phyloP scores from a whole-genome alignment of 2,329 filamentous ascomycete genomes.

The Teratosphaeria pseudoeucalypti region DNA sequence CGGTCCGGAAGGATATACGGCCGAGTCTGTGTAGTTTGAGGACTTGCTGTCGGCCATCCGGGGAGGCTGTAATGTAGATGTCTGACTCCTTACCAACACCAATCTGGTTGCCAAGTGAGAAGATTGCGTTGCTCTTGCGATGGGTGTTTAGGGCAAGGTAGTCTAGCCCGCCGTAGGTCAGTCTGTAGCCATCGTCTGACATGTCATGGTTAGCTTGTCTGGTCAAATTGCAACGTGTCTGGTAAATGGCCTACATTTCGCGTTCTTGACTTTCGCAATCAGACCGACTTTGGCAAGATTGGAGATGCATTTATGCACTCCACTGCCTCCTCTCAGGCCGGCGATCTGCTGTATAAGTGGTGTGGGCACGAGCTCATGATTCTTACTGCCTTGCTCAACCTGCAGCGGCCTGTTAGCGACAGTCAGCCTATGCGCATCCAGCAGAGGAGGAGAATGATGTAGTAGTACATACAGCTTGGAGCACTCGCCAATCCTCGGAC shows the following conservation, averaged over 20 bases:
- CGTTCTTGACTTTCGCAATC: slow-evolving; percentile 87
- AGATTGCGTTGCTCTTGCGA: slow-evolving; percentile 67
- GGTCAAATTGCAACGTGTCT: not conserved
- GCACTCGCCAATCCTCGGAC: slow-evolving; percentile 86
- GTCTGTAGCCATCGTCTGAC: slow-evolving; percentile 81
- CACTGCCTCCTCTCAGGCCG: slow-evolving; percentile 61
- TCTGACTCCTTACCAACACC: slow-evolving; percentile 97
- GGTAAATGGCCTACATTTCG: slow-evolving; percentile 52
- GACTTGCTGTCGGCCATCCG: slow-evolving; percentile 65
- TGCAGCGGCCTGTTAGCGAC: slow-evolving; percentile 30
- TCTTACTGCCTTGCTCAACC: slow-evolving; percentile 89
- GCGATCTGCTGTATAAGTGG: slow-evolving; percentile 75
- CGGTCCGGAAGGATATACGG: slow-evolving; percentile 90
- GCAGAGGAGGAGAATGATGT: slow-evolving; percentile 3
- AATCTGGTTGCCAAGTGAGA: slow-evolving; percentile 87
- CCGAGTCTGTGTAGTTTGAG: slow-evolving; percentile 94
- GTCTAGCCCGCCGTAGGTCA: slow-evolving; percentile 93
- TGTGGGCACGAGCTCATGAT: slow-evolving; percentile 94
- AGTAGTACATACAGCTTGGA: slow-evolving; percentile 62
- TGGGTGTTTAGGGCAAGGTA: slow-evolving; percentile 93
- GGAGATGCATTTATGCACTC: slow-evolving; percentile 79
- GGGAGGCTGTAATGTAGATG: slow-evolving; percentile 83
- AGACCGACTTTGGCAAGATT: slow-evolving; percentile 83
- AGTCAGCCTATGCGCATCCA: slow-evolving; percentile 4
- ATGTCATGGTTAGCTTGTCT: not conserved